A percentile compares a stretch with the other conserved stretches of the same genome.
phyloP scores from a whole-genome alignment of 2,329 filamentous ascomycete species.

The Trichophyton schoenleinii region DNA sequence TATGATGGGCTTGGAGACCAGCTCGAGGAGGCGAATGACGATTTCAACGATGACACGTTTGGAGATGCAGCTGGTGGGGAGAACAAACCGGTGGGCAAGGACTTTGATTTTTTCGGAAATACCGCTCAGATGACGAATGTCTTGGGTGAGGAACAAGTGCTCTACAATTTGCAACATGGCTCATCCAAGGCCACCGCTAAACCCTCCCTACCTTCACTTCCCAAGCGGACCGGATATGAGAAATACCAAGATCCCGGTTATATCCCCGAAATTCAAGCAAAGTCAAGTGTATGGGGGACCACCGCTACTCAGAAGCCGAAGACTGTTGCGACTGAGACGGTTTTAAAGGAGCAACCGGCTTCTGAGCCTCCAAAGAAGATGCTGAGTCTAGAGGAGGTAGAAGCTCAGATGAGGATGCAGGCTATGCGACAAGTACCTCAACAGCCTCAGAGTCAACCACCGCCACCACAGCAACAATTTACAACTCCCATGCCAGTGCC shows the following conservation, averaged over 20 bases:
- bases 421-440: conserved; percentile 18
- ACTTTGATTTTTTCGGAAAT: conserved; percentile 93
- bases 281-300: conserved; percentile 84
- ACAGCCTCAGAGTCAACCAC: conserved; percentile 19
- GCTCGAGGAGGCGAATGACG: conserved; percentile 84
- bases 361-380: conserved; percentile 53
- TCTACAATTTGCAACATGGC: conserved; percentile 61
- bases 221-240: conserved; percentile 73
- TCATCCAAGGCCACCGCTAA: conserved; percentile 19
- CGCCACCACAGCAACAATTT: conserved; percentile 12
- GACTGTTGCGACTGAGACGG: conserved; percentile 13
- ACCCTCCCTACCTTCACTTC: conserved; percentile 35
- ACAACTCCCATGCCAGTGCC: background rate
- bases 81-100: conserved; percentile 57
- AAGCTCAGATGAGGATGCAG: conserved; percentile 64
- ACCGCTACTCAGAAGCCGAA: conserved; percentile 43
- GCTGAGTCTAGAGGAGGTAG: conserved; percentile 93
- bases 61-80: conserved; percentile 40
- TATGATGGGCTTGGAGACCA: conserved; percentile 89
- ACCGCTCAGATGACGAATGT: conserved; percentile 77
- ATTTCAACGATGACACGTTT: conserved; percentile 95
- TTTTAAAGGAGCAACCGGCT: conserved; percentile 6
- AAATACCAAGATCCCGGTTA: conserved; percentile 76
- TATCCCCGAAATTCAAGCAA: conserved; percentile 80
- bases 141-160: conserved; percentile 80